phyloP scores from a whole-genome alignment of 2,329 filamentous ascomycete genomes.

The Exophiala mesophila region DNA sequence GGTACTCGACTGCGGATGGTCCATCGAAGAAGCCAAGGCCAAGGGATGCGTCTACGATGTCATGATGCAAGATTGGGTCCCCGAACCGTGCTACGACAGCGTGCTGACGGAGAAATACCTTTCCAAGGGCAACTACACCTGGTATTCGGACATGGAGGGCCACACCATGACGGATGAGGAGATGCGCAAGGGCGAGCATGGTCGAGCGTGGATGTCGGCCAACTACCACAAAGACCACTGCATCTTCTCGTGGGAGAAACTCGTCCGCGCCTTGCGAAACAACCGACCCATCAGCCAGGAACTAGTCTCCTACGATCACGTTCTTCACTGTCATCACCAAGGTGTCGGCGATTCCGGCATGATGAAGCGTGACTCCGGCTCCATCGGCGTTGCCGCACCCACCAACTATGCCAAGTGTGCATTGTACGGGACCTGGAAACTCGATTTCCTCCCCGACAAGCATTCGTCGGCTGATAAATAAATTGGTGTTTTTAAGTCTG shows the following conservation, averaged over 20 bases:
- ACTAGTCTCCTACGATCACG: constrained; percentile 23
- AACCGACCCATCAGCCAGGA: constrained; percentile 19
- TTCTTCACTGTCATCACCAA: constrained; percentile 21
- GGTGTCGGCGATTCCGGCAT: constrained; percentile 7
- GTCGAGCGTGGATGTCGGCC: constrained; percentile 14
- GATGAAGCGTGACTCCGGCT: constrained; percentile 14
- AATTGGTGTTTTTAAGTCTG: constrained; percentile 1
- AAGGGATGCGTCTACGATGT: constrained; percentile 24
- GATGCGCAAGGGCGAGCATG: constrained; percentile 23
- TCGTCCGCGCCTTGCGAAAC: constrained; percentile 21
- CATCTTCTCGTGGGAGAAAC: constrained; percentile 23
- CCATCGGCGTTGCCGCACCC: constrained; percentile 17
- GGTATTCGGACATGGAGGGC: constrained; percentile 19
- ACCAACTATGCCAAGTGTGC: constrained; percentile 23
- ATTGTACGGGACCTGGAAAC: constrained; percentile 19
- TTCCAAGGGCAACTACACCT: constrained; percentile 20
- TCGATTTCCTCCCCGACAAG: constrained; percentile 19
- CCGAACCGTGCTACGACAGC: constrained; percentile 21
- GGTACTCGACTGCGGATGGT: constrained; percentile 17
- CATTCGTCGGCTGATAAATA: constrained; percentile 14
- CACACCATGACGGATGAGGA: constrained; percentile 15
- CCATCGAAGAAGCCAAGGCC: constrained; percentile 14
- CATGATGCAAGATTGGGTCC: constrained; percentile 24
- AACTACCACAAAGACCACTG: constrained; percentile 22
- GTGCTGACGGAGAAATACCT: constrained; percentile 22